phyloP scores from a whole-genome alignment of 305 asterid species.

The Fraxinus velutina region DNA sequence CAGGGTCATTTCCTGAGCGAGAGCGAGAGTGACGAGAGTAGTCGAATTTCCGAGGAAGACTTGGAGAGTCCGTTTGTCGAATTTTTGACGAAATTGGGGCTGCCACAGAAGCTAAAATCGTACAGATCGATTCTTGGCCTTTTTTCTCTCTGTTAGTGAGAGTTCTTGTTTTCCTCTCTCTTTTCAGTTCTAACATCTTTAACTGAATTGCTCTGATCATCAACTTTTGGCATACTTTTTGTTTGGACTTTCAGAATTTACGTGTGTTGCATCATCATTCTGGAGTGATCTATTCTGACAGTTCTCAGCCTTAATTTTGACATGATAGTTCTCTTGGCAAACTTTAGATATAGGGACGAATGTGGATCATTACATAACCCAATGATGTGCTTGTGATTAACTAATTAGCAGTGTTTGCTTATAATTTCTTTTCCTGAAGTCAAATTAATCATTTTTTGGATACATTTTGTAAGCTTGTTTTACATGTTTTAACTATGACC shows the following conservation, averaged over 20 bases:
- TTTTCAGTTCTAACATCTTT: background rate
- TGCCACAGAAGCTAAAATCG: slow-evolving; percentile 86
- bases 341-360: background rate
- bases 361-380: background rate
- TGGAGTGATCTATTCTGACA: slow-evolving; percentile 2
- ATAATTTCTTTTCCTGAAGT: background rate
- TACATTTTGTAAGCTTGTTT: background rate
- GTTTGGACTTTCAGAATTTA: background rate
- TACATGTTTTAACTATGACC: background rate
- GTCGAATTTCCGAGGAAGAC: slow-evolving; percentile 59
- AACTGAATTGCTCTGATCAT: slow-evolving; percentile 1
- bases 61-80: slow-evolving; percentile 69
- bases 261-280: background rate
- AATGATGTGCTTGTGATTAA: background rate
- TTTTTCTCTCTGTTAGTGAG: slow-evolving; percentile 36
- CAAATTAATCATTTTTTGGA: background rate
- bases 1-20: slow-evolving; percentile 48
- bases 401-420: background rate
- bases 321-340: background rate
- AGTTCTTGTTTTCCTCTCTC: slow-evolving; percentile 20
- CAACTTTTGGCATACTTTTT: background rate
- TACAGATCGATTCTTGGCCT: slow-evolving; percentile 42
- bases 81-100: slow-evolving; percentile 56
- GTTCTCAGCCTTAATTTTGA: background rate
- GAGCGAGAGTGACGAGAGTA: slow-evolving; percentile 32